These are phyloP conservation scores for Trametes polyzona DNA, from an alignment of 1,284 basidiomycete genomes.

Conservation along the genomic window DNA sequence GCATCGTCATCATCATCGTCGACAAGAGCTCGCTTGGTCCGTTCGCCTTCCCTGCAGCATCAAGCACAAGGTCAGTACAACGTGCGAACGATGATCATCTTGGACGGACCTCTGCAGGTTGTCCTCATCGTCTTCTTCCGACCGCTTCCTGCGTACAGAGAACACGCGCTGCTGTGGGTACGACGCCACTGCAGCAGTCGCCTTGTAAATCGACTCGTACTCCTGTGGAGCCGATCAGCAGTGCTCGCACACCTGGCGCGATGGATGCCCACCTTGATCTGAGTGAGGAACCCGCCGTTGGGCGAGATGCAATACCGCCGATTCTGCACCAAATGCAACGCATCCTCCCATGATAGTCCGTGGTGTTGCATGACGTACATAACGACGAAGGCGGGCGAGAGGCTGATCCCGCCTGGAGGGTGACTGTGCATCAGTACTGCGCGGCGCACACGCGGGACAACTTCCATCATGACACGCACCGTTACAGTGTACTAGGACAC, in stretches of 20 bases:
- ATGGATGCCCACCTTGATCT: constrained; percentile 70
- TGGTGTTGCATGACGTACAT: constrained; percentile 91
- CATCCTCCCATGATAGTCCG: constrained; percentile 82
- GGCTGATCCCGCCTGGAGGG: constrained; percentile 78
- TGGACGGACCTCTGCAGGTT: constrained; percentile 48
- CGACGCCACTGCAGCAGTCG: constrained; percentile 63
- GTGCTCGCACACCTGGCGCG: background rate
- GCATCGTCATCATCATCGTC: constrained; percentile 34
- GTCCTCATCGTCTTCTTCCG: constrained; percentile 67
- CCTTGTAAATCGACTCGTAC: constrained; percentile 89
- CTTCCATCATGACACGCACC: constrained; percentile 50
- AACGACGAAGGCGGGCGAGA: constrained; percentile 87
- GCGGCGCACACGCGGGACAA: background rate
- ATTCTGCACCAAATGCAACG: constrained; percentile 85
- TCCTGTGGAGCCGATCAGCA: constrained; percentile 51
- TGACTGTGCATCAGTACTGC: background rate
- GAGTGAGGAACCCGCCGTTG: constrained; percentile 84
- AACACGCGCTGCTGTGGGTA: constrained; percentile 51
- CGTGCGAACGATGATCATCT: background rate
- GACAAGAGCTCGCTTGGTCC: constrained; percentile 31
- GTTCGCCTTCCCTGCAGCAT: constrained; percentile 30
- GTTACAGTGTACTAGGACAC: constrained; percentile 90
- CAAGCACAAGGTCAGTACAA: background rate
- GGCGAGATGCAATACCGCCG: constrained; percentile 90
- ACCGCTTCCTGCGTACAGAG: constrained; percentile 64